Evolutionary conservation across 805 yeast species (phyloP).

Genomic region (Metschnikowia henanensis): DNA sequence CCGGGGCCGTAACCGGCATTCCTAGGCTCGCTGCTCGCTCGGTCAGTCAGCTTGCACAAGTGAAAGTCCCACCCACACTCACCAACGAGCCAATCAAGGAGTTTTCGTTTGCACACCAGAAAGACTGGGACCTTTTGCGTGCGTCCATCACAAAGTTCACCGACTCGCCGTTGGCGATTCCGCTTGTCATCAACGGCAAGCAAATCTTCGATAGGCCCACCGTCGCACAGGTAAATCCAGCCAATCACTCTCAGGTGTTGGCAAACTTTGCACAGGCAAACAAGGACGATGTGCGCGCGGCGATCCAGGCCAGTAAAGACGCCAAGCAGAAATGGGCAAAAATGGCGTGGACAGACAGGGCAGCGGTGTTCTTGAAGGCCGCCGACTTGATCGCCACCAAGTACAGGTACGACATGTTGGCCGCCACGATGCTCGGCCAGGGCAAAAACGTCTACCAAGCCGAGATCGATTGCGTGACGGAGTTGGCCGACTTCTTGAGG

Average conservation of each 20-base stretch:
- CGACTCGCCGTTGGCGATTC: slow-evolving; percentile 64
- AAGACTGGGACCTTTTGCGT: slow-evolving; percentile 73
- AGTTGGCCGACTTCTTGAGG: slow-evolving; percentile 84
- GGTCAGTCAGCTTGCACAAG: slow-evolving; percentile 51
- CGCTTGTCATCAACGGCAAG: slow-evolving; percentile 84
- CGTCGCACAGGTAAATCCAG: slow-evolving; percentile 75
- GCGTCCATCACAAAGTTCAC: slow-evolving; percentile 63
- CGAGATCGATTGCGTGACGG: slow-evolving; percentile 92
- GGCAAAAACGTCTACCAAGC: slow-evolving; percentile 98
- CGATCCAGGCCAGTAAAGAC: slow-evolving; percentile 69
- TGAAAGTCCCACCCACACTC: slow-evolving; percentile 57
- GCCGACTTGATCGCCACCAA: slow-evolving; percentile 91
- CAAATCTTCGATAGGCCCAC: slow-evolving; percentile 48
- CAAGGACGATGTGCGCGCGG: slow-evolving; percentile 59
- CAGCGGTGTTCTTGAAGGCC: slow-evolving; percentile 90
- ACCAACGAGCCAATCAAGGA: slow-evolving; percentile 64
- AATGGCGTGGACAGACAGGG: slow-evolving; percentile 82
- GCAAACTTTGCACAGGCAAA: slow-evolving; percentile 80
- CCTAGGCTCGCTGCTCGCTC: slow-evolving; percentile 12
- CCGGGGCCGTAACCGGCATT: background rate
- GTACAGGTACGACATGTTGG: slow-evolving; percentile 90
- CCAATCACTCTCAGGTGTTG: slow-evolving; percentile 69
- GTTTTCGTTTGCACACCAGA: slow-evolving; percentile 51
- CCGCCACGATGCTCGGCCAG: slow-evolving; percentile 96
- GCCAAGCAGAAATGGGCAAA: slow-evolving; percentile 81